Base-by-base conservation (phyloP, 768 basidiomycete species). In the Cyclocybe aegerita region DNA sequence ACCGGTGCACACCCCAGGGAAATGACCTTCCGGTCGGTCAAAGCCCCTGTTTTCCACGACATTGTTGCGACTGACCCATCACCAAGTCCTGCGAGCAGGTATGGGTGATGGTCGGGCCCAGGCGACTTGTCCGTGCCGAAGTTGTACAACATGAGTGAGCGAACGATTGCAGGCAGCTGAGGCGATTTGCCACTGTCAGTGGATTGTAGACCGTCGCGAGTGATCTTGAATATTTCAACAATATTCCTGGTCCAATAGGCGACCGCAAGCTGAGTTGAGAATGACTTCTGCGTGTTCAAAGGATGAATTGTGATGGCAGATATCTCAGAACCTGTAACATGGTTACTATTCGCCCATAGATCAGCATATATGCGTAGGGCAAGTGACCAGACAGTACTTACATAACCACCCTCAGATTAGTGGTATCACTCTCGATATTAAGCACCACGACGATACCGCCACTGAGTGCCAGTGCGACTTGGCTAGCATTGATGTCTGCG, bases 221-320 rank as follows among this genome's bases (percentile, higher is more conserved):
- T 5, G 23, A 73, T 62, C 4, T 63, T 60, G 46, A 89, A 70
- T 32, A 93, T 67, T 57, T 83, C 76, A 36, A 93, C 75, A 7
- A 65, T 58, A 56, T 86, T 86, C 3, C 79, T 78, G 15, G 77
- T 78, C 92, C 93, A 96, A 57, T 89, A 89, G 0, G 85, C 81
- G n/a, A 88, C 82, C 0, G 78, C 80, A 23, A 88, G 66, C 46
- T 77, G 57, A 12, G 56, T 65, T 0, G 88, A 65, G 47, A 73
- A 83, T 31, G 66, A 61, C 55, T 76, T 76, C 8, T 63, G 55
- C 0, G 70, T 60, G 55, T 86, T 78, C 12, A 82, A 59, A 0
- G 86, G 83, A 3, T 73, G 62, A 56, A 90, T 82, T 0, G 86
- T 85, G 32, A 94, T 68, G 0, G 86, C 79, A 8, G 90, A 88